Evolutionary conservation across 1,139 yeast genomes (phyloP).

Genomic region (Spathaspora sp.): DNA sequence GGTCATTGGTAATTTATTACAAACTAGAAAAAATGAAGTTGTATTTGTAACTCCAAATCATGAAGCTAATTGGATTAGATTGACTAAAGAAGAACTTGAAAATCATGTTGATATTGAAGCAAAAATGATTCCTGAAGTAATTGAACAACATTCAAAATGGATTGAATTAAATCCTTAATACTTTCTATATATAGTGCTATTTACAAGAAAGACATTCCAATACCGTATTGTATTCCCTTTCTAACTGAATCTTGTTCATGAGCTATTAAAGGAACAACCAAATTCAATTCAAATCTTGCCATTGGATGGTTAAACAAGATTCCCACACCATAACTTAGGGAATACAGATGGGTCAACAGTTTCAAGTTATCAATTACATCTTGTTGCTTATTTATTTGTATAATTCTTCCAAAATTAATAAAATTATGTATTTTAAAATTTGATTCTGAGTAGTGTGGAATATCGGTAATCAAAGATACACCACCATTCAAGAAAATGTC

Average conservation of each 20-base stretch:
- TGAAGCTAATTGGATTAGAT: conserved; percentile 49
- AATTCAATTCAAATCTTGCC: conserved; percentile 89
- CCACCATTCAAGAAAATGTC: conserved; percentile 75
- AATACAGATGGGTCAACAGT: conserved; percentile 32
- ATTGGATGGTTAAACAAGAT: conserved; percentile 79
- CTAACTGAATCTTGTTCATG: conserved; percentile 66
- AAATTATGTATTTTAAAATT: conserved; percentile 72
- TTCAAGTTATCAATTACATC: conserved; percentile 19
- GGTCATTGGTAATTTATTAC: conserved; percentile 91
- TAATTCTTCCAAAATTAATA: conserved; percentile 70
- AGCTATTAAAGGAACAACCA: conserved; percentile 72
- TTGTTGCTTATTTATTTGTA: conserved; percentile 36
- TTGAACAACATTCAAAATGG: conserved; percentile 63
- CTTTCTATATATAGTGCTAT: conserved; percentile 5
- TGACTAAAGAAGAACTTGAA: conserved; percentile 42
- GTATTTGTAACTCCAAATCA: conserved; percentile 70
- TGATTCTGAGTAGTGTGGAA: conserved; percentile 62
- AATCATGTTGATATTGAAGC: conserved; percentile 64
- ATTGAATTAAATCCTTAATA: conserved; percentile 24
- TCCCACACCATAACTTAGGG: conserved; percentile 73
- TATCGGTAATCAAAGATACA: conserved; percentile 57
- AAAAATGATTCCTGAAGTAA: conserved; percentile 73
- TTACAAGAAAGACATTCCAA: conserved; percentile 81
- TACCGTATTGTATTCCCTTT: conserved; percentile 91
- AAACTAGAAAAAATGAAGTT: conserved; percentile 84